Conservation (phyloP, 768 basidiomycete species). For the Austroboletus festivus region DNA sequence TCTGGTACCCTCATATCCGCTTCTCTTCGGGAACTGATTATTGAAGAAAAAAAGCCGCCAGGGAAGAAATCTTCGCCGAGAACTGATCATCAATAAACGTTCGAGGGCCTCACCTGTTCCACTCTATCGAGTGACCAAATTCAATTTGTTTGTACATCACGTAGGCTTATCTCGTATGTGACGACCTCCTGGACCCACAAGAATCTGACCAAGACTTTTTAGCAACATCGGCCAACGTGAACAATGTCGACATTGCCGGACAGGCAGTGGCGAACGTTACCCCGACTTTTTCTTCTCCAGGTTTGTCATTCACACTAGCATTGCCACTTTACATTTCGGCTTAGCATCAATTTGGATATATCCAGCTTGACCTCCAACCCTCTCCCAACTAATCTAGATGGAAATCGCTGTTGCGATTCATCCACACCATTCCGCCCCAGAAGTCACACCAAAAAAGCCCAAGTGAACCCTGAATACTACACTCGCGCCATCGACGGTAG, state of each 20-base stretch:
- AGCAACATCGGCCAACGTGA: neutral
- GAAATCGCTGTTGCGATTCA: constrained; percentile 1
- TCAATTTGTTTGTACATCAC: no score
- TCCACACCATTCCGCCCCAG: neutral
- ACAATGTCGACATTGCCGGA: constrained; percentile 1
- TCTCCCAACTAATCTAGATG: neutral
- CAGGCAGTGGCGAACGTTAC: neutral
- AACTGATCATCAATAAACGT: no score
- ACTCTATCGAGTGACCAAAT: no score
- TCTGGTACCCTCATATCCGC: no score
- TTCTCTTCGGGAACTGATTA: no score
- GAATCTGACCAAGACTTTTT: constrained; percentile 2
- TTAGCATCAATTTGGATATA: neutral
- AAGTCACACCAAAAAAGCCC: neutral
- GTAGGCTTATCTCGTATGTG: no score
- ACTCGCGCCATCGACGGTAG: constrained; percentile 5
- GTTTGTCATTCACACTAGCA: constrained; percentile 1
- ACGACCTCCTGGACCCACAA: no score
- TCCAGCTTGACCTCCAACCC: constrained; percentile 5
- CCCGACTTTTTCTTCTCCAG: neutral
- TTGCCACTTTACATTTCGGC: neutral
- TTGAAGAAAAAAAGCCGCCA: no score
- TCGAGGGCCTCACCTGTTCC: no score
- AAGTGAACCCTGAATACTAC: constrained; percentile 1
- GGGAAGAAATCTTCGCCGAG: no score